Conservation (phyloP, 1,139 yeast species). For the Hemisphaericaspora lyxosophila region DNA sequence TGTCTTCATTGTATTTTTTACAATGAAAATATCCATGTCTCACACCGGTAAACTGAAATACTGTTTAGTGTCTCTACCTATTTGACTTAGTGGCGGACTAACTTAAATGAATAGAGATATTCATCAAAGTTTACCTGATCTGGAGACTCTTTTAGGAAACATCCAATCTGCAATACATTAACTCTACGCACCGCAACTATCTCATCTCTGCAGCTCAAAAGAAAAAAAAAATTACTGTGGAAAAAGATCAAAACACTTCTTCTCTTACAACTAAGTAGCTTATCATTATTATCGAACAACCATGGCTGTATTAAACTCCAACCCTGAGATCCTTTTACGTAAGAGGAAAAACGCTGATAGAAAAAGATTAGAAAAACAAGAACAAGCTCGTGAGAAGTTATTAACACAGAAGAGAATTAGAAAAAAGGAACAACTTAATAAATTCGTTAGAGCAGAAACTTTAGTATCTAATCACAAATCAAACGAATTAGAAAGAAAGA, state of each 20-base stretch:
- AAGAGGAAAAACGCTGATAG: slow-evolving; percentile 78
- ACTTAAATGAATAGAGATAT: neutral
- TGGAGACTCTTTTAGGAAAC: neutral
- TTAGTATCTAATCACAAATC: slow-evolving; percentile 65
- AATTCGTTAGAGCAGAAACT: slow-evolving; percentile 71
- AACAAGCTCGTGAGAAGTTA: slow-evolving; percentile 34
- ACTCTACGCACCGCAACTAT: slow-evolving; percentile 19
- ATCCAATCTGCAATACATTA: slow-evolving; percentile 3
- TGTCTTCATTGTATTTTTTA: no score
- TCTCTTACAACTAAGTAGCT: neutral
- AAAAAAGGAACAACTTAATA: slow-evolving; percentile 37
- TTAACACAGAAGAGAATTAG: slow-evolving; percentile 35
- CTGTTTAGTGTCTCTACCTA: no score
- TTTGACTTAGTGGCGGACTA: neutral
- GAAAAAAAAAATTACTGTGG: slow-evolving; percentile 3
- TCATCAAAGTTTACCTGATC: no score
- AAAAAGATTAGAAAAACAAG: slow-evolving; percentile 65
- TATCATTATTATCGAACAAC: neutral
- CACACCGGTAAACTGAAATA: no score
- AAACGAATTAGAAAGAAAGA: slow-evolving; percentile 62
- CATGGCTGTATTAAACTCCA: slow-evolving; percentile 59
- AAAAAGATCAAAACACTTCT: neutral
- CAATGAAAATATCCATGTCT: no score
- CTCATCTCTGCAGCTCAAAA: neutral
- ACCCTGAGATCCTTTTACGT: slow-evolving; percentile 72